Conservation (phyloP, 345 rosid genomes). For the Bruguiera parviflora region DNA sequence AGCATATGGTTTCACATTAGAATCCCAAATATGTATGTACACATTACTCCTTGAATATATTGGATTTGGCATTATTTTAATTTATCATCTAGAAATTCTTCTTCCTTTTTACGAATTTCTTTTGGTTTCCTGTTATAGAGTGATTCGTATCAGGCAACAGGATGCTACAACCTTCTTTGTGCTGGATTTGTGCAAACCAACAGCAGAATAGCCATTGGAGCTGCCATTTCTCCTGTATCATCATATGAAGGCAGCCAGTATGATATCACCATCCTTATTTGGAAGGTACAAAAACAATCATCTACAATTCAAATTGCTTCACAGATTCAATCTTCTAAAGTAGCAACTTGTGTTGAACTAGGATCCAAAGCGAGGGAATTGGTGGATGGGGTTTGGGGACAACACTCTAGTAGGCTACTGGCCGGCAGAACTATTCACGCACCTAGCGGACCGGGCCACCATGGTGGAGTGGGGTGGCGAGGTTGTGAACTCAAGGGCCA, state of each 20-base stretch:
- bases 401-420: slow-evolving; percentile 82
- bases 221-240: slow-evolving; percentile 34
- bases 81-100: not conserved
- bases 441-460: slow-evolving; percentile 78
- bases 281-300: slow-evolving; percentile 20
- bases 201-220: slow-evolving; percentile 35
- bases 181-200: slow-evolving; percentile 36
- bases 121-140: slow-evolving; percentile 7
- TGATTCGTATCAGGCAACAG: slow-evolving; percentile 34
- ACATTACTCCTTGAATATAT: too few relatives aligned
- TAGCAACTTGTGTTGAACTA: slow-evolving; percentile 10
- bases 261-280: slow-evolving; percentile 30
- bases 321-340: too few relatives aligned
- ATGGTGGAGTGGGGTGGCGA: slow-evolving; percentile 99
- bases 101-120: too few relatives aligned
- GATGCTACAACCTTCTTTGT: slow-evolving; percentile 37
- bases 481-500: slow-evolving; percentile 80
- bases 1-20: not conserved
- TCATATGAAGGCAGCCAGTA: slow-evolving; percentile 20
- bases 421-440: slow-evolving; percentile 95
- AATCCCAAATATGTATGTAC: too few relatives aligned
- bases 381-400: slow-evolving; percentile 99
- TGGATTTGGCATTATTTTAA: too few relatives aligned
- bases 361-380: slow-evolving; percentile 90
- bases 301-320: not conserved